These are phyloP conservation scores for Penicillium sp. DNA, from an alignment of 2,329 filamentous ascomycete genomes.

Conservation along the genomic window DNA sequence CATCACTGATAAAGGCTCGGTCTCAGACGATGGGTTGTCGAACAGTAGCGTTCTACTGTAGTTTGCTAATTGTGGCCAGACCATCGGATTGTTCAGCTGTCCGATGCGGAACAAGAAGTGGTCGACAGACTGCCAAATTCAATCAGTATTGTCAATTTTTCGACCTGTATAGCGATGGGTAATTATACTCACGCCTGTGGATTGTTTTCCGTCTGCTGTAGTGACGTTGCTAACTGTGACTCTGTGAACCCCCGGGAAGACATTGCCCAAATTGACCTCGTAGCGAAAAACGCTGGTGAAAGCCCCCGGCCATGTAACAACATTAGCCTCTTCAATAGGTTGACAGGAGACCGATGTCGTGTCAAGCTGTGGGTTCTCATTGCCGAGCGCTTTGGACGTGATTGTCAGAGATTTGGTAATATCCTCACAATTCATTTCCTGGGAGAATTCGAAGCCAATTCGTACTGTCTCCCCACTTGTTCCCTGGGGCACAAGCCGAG, in stretches of 20 bases:
- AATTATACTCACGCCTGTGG: conserved; percentile 14
- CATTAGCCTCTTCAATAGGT: conserved; percentile 42
- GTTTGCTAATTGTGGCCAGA: conserved; percentile 59
- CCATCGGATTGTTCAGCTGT: conserved; percentile 60
- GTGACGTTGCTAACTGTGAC: conserved; percentile 13
- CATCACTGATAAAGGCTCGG: conserved; percentile 52
- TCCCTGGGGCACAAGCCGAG: conserved; percentile 45
- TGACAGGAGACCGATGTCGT: conserved; percentile 49
- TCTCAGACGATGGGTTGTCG: conserved; percentile 36
- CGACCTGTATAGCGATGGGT: background rate
- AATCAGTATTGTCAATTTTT: conserved; percentile 9
- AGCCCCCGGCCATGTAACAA: conserved; percentile 1
- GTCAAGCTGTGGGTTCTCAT: conserved; percentile 50
- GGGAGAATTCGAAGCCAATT: conserved; percentile 58
- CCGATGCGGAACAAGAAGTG: conserved; percentile 67
- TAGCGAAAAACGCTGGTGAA: background rate
- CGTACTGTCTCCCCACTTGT: conserved; percentile 58
- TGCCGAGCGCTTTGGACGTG: conserved; percentile 57
- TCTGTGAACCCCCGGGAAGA: conserved; percentile 17
- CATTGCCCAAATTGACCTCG: conserved; percentile 31
- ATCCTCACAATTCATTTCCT: conserved; percentile 61
- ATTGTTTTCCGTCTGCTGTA: conserved; percentile 12
- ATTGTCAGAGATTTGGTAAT: conserved; percentile 56
- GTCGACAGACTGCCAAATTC: conserved; percentile 47
- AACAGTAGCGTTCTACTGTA: conserved; percentile 60